A percentile compares a stretch with the other conserved stretches of the same genome.
phyloP scores from a whole-genome alignment of 345 rosid genomes.

The Aquilaria malaccensis region DNA sequence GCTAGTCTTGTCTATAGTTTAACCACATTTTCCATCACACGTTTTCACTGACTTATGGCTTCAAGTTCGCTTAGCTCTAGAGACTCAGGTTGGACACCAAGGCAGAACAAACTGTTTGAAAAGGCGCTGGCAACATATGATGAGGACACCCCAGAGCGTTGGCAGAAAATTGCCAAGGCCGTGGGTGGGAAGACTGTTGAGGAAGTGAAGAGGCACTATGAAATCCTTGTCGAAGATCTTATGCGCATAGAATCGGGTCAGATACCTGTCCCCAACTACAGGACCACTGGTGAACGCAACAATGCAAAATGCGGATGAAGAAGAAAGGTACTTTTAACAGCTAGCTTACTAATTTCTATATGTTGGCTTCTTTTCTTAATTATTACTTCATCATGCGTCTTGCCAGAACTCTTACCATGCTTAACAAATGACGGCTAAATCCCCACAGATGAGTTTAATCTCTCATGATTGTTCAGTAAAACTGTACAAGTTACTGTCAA shows the following conservation, averaged over 20 bases:
- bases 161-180: constrained; percentile 49
- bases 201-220: constrained; percentile 43
- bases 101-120: constrained; percentile 47
- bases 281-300: constrained; percentile 6
- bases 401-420: neutral
- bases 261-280: constrained; percentile 46
- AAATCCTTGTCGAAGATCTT: constrained; percentile 37
- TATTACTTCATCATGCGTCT: neutral
- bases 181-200: constrained; percentile 43
- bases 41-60: constrained; percentile 20
- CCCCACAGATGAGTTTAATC: no score
- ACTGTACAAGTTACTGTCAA: constrained; percentile 1
- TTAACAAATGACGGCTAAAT: no score
- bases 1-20: no score
- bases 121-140: constrained; percentile 44
- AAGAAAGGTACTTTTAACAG: constrained; percentile 16
- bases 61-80: constrained; percentile 27
- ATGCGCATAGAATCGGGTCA: constrained; percentile 45
- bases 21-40: neutral
- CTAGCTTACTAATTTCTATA: neutral
- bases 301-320: constrained; percentile 8
- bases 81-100: constrained; percentile 35
- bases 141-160: constrained; percentile 48
- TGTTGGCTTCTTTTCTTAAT: neutral
- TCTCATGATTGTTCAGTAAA: no score